Evolutionary conservation across 176 grass and related monocot species (phyloP).

Genomic region (Hyparrhenia diplandra): DNA sequence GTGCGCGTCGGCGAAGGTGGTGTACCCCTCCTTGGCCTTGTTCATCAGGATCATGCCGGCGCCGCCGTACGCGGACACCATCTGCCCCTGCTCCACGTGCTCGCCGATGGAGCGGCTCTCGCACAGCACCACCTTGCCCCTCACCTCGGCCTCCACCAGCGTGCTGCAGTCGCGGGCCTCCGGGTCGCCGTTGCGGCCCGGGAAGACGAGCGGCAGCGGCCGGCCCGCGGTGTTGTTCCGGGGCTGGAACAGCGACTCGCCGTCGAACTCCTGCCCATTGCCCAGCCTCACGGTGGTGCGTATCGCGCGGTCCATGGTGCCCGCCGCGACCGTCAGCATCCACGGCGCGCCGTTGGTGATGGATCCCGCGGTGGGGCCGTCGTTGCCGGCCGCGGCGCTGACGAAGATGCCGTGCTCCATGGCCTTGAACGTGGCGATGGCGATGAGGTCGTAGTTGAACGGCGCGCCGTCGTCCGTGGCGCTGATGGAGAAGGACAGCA

Average conservation of each 20-base stretch:
- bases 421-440: slow-evolving; percentile 51
- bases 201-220: slow-evolving; percentile 44
- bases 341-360: slow-evolving; percentile 57
- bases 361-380: not conserved
- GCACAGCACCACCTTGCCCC: slow-evolving; percentile 63
- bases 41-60: slow-evolving; percentile 68
- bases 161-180: slow-evolving; percentile 33
- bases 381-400: slow-evolving; percentile 62
- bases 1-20: slow-evolving; percentile 54
- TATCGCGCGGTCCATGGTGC: slow-evolving; percentile 55
- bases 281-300: slow-evolving; percentile 49
- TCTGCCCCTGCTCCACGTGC: slow-evolving; percentile 45
- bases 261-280: slow-evolving; percentile 49
- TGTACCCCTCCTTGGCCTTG: slow-evolving; percentile 42
- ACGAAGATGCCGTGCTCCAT: slow-evolving; percentile 65
- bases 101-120: slow-evolving; percentile 27
- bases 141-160: slow-evolving; percentile 41
- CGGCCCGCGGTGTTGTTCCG: slow-evolving; percentile 30
- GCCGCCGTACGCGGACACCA: slow-evolving; percentile 38
- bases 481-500: slow-evolving; percentile 58
- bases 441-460: slow-evolving; percentile 55
- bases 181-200: slow-evolving; percentile 28
- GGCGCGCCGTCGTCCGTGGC: slow-evolving; percentile 2
- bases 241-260: slow-evolving; percentile 63
- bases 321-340: slow-evolving; percentile 64